Evolutionary conservation across 2,329 filamentous ascomycete species (phyloP).

Genomic region (Verticillium tricorpus): DNA sequence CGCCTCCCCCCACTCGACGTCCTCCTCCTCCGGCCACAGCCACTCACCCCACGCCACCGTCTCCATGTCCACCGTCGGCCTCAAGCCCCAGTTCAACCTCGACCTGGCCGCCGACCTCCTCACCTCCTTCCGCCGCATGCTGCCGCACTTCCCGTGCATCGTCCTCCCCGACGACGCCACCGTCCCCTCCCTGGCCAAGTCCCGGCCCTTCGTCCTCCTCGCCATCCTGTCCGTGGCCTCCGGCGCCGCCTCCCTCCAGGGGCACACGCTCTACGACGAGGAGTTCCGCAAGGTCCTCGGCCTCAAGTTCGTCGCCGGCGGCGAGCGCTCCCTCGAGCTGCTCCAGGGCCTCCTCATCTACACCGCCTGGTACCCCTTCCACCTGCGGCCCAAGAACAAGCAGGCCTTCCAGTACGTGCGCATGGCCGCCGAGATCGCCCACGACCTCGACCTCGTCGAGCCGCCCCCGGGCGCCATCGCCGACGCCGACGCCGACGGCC

Average conservation of each 20-base stretch:
- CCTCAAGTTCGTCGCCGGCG: slow-evolving; percentile 51
- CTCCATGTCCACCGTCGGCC: slow-evolving; percentile 33
- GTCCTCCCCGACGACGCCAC: slow-evolving; percentile 33
- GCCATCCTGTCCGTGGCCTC: slow-evolving; percentile 49
- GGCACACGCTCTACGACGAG: slow-evolving; percentile 50
- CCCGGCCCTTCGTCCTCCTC: slow-evolving; percentile 48
- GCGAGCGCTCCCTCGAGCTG: slow-evolving; percentile 53
- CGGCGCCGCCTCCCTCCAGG: slow-evolving; percentile 41
- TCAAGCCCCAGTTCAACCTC: slow-evolving; percentile 51
- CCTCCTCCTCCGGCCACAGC: slow-evolving; percentile 13
- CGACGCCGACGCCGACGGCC: slow-evolving; percentile 5
- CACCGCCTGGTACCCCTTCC: slow-evolving; percentile 53
- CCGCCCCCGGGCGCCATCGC: slow-evolving; percentile 22
- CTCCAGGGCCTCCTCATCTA: slow-evolving; percentile 55
- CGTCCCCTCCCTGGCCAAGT: slow-evolving; percentile 37
- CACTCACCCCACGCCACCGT: slow-evolving; percentile 24
- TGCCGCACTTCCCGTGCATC: slow-evolving; percentile 40
- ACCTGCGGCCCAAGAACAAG: slow-evolving; percentile 46
- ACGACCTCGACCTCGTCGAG: slow-evolving; percentile 44
- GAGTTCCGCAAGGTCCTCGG: slow-evolving; percentile 55
- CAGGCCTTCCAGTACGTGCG: slow-evolving; percentile 46
- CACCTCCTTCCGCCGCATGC: slow-evolving; percentile 36
- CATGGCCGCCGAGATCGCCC: slow-evolving; percentile 46
- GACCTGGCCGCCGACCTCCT: slow-evolving; percentile 46
- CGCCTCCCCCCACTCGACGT: slow-evolving; percentile 12